Evolutionary conservation across 139 green algal species (phyloP).

Genomic region (Monoraphidium neglectum): DNA sequence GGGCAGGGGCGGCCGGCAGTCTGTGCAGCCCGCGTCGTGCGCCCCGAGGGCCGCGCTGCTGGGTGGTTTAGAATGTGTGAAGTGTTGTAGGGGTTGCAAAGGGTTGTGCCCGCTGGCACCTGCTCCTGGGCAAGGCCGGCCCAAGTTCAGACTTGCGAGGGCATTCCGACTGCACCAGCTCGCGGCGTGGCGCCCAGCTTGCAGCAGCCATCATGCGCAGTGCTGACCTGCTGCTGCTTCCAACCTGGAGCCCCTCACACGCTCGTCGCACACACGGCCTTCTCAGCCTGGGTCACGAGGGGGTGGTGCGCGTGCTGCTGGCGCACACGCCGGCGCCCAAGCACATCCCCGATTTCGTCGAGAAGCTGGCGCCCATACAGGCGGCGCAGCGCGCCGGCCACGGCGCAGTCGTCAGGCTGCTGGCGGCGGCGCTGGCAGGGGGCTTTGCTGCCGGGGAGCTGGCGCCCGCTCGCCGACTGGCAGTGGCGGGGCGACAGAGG

Average conservation of each 20-base stretch:
- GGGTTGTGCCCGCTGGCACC: too few relatives aligned
- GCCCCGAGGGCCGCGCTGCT: too few relatives aligned
- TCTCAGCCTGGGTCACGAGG: conserved; percentile 5
- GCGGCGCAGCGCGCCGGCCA: conserved; percentile 10
- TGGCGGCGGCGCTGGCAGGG: background rate
- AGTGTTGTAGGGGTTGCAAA: too few relatives aligned
- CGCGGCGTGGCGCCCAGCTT: background rate
- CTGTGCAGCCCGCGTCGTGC: too few relatives aligned
- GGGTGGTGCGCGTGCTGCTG: conserved; percentile 18
- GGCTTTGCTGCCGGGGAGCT: too few relatives aligned
- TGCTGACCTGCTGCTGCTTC: background rate
- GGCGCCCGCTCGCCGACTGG: too few relatives aligned
- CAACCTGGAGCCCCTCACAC: background rate
- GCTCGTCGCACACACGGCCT: too few relatives aligned
- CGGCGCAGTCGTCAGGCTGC: background rate
- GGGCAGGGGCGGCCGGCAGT: background rate
- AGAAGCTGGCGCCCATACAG: background rate
- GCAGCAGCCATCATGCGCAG: background rate
- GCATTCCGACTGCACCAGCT: background rate
- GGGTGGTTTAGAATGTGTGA: too few relatives aligned
- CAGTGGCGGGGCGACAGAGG: too few relatives aligned
- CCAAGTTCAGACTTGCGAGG: background rate
- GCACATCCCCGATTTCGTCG: conserved; percentile 10
- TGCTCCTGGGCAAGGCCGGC: too few relatives aligned
- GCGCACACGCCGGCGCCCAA: conserved; percentile 6